These are phyloP conservation scores for Spongospora subterranea DNA, from an alignment of 208 protist genomes.

Conservation along the genomic window DNA sequence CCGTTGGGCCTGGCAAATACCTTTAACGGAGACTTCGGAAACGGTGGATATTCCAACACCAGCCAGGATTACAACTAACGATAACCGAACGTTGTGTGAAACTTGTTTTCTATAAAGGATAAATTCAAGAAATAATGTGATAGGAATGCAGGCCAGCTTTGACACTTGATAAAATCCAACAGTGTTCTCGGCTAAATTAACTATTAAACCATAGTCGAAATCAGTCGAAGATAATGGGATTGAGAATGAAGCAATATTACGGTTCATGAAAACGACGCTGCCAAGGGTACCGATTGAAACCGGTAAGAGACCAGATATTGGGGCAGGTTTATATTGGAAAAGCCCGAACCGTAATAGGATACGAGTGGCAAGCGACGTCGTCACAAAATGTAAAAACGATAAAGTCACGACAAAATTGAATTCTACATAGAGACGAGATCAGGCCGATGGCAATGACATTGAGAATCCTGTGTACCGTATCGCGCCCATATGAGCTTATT, in stretches of 20 bases:
- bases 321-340: conserved; percentile 31
- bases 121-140: conserved; percentile 56
- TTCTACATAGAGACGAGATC: neutral
- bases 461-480: neutral
- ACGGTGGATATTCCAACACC: conserved; percentile 61
- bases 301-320: conserved; percentile 6
- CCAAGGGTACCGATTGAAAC: conserved; percentile 19
- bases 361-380: conserved; percentile 1
- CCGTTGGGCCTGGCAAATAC: neutral
- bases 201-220: neutral
- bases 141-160: conserved; percentile 62
- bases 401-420: conserved; percentile 52
- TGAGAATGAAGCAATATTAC: neutral
- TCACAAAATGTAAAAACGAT: conserved; percentile 46
- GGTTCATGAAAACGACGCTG: conserved; percentile 47
- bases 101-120: conserved; percentile 6
- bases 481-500: conserved; percentile 53
- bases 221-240: neutral
- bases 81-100: conserved; percentile 16
- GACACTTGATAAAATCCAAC: conserved; percentile 68
- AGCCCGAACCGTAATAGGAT: neutral
- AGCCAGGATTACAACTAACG: conserved; percentile 58
- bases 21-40: conserved; percentile 61
- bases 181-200: conserved; percentile 58
- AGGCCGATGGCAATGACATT: neutral